Evolutionary conservation across 495 filamentous ascomycete species (phyloP).

Genomic region (Aspergillus hancockii): DNA sequence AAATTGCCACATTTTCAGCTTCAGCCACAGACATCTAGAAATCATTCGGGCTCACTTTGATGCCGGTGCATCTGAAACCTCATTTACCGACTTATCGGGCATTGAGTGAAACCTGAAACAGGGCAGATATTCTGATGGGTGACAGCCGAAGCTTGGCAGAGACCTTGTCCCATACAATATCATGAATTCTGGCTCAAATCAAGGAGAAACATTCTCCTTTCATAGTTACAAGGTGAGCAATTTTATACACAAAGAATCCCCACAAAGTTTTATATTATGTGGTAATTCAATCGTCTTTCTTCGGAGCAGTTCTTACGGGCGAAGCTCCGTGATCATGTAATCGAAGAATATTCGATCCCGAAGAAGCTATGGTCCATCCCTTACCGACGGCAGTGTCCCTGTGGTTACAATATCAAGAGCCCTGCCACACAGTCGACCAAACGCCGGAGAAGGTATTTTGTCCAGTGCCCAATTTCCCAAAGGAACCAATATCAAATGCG

Average conservation of each 20-base stretch:
- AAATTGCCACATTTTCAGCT: neutral
- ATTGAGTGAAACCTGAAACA: neutral
- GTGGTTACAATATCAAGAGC: neutral
- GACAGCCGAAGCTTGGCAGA: slow-evolving; percentile 1
- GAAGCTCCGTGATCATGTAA: neutral
- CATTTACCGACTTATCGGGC: neutral
- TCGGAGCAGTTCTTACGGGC: neutral
- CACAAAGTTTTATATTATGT: neutral
- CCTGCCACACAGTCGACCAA: neutral
- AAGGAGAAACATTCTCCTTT: too few species aligned
- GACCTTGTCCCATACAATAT: neutral
- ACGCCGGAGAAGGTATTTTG: neutral
- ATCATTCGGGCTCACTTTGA: neutral
- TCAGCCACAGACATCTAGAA: neutral
- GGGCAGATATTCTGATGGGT: neutral
- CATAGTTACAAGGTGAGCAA: too few species aligned
- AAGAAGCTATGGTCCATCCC: neutral
- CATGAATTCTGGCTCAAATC: too few species aligned
- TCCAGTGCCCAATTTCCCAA: slow-evolving; percentile 5
- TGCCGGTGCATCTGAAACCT: neutral
- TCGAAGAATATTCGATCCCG: too few species aligned
- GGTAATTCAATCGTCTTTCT: neutral
- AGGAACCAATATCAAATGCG: neutral
- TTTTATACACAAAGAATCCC: too few species aligned
- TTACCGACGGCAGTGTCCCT: neutral